Percentiles rank a stretch among this genome's conserved stretches.
These are phyloP conservation scores for Perilla frutescens DNA, from an alignment of 257 asterid genomes.

Conservation along the genomic window DNA sequence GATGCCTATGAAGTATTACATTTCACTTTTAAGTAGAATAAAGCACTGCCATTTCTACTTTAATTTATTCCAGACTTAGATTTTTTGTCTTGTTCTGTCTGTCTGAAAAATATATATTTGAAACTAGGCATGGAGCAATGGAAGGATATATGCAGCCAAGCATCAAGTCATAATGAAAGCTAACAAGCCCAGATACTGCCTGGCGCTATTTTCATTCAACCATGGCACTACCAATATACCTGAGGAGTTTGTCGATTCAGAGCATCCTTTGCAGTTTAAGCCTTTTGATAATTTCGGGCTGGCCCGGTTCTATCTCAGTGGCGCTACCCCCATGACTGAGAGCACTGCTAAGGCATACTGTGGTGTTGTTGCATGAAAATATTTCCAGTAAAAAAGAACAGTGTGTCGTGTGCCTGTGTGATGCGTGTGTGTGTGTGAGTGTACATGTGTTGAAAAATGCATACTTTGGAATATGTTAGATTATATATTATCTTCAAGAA, in stretches of 20 bases:
- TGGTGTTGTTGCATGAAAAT: slow-evolving; percentile 41
- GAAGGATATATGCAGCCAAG: slow-evolving; percentile 53
- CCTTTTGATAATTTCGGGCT: slow-evolving; percentile 62
- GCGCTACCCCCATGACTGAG: slow-evolving; percentile 40
- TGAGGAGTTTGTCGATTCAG: slow-evolving; percentile 60
- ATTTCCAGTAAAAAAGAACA: not conserved
- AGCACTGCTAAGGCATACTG: slow-evolving; percentile 51
- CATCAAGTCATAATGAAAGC: slow-evolving; percentile 60
- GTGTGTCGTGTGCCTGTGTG: slow-evolving; percentile 14
- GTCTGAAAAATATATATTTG: slow-evolving; percentile 4
- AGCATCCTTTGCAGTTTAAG: slow-evolving; percentile 54
- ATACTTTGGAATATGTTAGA: not conserved
- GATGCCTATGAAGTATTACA: slow-evolving; percentile 51
- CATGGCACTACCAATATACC: slow-evolving; percentile 51
- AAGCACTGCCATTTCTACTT: not conserved
- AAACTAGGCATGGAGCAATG: slow-evolving; percentile 79
- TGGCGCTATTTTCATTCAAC: slow-evolving; percentile 59
- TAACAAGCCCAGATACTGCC: slow-evolving; percentile 50
- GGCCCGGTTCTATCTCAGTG: slow-evolving; percentile 44
- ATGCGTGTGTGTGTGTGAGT: slow-evolving; percentile 15
- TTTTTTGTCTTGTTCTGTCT: slow-evolving; percentile 1
- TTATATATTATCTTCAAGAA: not conserved
- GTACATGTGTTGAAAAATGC: not conserved
- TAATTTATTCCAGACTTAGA: not conserved
- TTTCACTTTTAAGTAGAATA: not conserved